These are phyloP conservation scores for Claviceps quebecensis DNA, from an alignment of 2,329 filamentous ascomycete species.

Conservation along the genomic window DNA sequence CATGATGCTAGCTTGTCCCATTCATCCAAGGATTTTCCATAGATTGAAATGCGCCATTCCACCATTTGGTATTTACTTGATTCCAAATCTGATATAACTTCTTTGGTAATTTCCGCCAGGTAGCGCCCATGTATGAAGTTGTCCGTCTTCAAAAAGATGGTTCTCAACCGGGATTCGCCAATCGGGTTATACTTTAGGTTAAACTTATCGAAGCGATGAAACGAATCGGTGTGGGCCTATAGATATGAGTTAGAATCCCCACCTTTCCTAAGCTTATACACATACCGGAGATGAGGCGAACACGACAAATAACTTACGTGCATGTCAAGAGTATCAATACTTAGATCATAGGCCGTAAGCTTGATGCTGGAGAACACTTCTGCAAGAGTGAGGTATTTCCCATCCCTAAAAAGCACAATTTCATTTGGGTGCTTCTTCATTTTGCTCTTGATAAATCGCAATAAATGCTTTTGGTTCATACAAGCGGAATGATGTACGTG, in stretches of 20 bases:
- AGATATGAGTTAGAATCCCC: background rate
- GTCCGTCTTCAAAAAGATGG: slow-evolving; percentile 98
- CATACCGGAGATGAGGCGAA: background rate
- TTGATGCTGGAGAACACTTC: slow-evolving; percentile 98
- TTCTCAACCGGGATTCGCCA: slow-evolving; percentile 84
- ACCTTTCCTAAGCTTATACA: background rate
- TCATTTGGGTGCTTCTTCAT: slow-evolving; percentile 98
- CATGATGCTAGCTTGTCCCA: slow-evolving; percentile 97
- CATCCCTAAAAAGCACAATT: slow-evolving; percentile 82
- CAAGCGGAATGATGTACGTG: slow-evolving; percentile 98
- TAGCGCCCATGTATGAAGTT: slow-evolving; percentile 96
- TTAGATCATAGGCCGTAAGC: slow-evolving; percentile 89
- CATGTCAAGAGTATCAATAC: slow-evolving; percentile 98
- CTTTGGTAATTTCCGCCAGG: slow-evolving; percentile 91
- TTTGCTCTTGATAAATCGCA: slow-evolving; percentile 98
- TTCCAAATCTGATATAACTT: slow-evolving; percentile 92
- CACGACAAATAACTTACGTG: slow-evolving; percentile 46
- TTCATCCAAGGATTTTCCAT: slow-evolving; percentile 80
- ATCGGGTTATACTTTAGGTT: slow-evolving; percentile 98
- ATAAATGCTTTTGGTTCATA: slow-evolving; percentile 98
- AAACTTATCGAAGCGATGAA: slow-evolving; percentile 99
- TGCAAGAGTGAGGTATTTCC: slow-evolving; percentile 74
- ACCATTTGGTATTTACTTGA: slow-evolving; percentile 99
- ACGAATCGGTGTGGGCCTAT: slow-evolving; percentile 88
- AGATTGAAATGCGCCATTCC: slow-evolving; percentile 97